A percentile compares a stretch with the other conserved stretches of the same genome.
phyloP scores from a whole-genome alignment of 768 basidiomycete species.

The Tricholoma matsutake region DNA sequence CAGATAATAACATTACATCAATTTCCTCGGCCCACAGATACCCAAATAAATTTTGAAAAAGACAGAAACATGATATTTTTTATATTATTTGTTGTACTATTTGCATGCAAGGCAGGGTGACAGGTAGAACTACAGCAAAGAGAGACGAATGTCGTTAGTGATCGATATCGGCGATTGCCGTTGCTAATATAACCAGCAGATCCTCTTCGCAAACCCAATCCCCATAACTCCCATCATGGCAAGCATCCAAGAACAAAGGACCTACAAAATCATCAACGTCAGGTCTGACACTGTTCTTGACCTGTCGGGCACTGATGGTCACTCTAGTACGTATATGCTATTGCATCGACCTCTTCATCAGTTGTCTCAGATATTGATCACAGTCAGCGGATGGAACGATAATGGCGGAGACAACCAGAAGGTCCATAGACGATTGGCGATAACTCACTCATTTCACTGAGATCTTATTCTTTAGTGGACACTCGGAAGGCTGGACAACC shows the following conservation, averaged over 20 bases:
- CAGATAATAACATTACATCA: no score
- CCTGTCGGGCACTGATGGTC: conserved; percentile 45
- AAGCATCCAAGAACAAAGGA: conserved; percentile 6
- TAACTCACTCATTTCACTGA: neutral
- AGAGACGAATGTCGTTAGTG: no score
- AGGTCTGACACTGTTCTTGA: conserved; percentile 42
- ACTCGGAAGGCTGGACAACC: conserved; percentile 8
- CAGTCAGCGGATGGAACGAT: conserved; percentile 40
- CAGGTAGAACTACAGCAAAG: no score
- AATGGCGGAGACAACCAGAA: conserved; percentile 42
- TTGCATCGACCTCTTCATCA: neutral
- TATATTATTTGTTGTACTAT: no score
- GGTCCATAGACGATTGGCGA: conserved; percentile 22
- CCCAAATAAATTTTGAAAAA: no score
- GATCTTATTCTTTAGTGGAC: conserved; percentile 15
- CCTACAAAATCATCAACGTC: conserved; percentile 20
- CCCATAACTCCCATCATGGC: conserved; percentile 11
- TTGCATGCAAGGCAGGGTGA: no score
- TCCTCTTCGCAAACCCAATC: no score
- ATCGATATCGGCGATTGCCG: no score
- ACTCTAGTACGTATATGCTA: conserved; percentile 28
- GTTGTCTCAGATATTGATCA: neutral
- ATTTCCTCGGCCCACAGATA: no score
- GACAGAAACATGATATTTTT: no score
- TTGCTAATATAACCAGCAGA: no score